Conservation (phyloP, 257 asterid species). For the Osmanthus fragrans region DNA sequence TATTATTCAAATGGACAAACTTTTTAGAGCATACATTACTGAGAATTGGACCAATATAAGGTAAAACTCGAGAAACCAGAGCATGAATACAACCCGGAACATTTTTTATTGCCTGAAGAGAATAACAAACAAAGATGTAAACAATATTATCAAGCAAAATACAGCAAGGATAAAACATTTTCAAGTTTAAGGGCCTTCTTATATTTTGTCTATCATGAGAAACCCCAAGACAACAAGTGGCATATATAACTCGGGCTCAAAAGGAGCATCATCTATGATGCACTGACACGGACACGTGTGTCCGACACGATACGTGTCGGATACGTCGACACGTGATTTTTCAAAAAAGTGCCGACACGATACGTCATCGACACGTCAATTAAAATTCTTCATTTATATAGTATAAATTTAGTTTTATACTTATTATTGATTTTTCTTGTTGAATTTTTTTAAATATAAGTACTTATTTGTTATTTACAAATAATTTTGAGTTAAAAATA, state of each 20-base stretch:
- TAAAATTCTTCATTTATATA: too few species aligned
- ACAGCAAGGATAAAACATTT: constrained; percentile 3
- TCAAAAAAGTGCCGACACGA: too few species aligned
- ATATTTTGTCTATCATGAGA: constrained; percentile 7
- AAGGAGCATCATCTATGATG: not conserved
- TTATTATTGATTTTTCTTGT: too few species aligned
- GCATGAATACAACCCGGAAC: constrained; percentile 95
- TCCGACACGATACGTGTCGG: too few species aligned
- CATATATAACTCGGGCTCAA: not conserved
- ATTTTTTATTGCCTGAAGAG: constrained; percentile 76
- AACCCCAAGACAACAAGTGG: not conserved
- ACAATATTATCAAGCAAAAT: constrained; percentile 5
- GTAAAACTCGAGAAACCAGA: constrained; percentile 81
- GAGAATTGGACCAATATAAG: constrained; percentile 76
- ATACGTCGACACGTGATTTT: too few species aligned
- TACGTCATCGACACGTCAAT: too few species aligned
- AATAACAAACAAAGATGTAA: constrained; percentile 24
- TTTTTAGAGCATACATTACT: constrained; percentile 56
- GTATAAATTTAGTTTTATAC: too few species aligned
- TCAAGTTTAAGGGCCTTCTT: not conserved
- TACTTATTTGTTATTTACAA: too few species aligned
- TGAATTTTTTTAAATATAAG: too few species aligned
- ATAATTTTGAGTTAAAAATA: too few species aligned
- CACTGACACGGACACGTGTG: too few species aligned
- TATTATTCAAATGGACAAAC: constrained; percentile 15